Percentiles rank a stretch among this genome's conserved stretches.
Evolutionary conservation across 202 grass and related monocot genomes (phyloP).

Genomic region (Carex arenaria): DNA sequence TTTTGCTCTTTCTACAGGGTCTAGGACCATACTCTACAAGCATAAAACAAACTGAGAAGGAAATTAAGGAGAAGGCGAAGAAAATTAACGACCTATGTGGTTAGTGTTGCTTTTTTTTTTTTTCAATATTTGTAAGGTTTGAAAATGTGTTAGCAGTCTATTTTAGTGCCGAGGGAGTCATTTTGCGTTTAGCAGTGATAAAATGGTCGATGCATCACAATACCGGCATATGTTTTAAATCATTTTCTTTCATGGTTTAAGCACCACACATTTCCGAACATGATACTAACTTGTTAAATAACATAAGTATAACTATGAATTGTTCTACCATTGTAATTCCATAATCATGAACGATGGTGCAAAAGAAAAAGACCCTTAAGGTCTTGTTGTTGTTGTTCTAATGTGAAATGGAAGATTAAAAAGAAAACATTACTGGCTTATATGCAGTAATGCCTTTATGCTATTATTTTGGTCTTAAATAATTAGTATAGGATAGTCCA

Average conservation of each 20-base stretch:
- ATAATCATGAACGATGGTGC: not conserved
- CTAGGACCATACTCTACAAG: constrained; percentile 69
- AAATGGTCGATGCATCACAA: not conserved
- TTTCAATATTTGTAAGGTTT: not conserved
- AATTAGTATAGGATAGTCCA: not conserved
- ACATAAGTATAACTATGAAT: not conserved
- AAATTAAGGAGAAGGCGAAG: constrained; percentile 87
- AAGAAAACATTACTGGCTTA: not conserved
- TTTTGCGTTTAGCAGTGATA: not conserved
- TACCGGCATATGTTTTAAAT: not conserved
- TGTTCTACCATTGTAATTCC: not conserved
- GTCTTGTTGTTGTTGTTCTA: not conserved
- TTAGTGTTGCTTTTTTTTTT: constrained; percentile 23
- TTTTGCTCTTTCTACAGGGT: constrained; percentile 36
- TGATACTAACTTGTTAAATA: not conserved
- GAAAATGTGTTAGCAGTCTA: not conserved
- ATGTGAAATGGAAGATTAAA: not conserved
- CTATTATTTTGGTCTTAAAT: not conserved
- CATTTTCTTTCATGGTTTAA: not conserved
- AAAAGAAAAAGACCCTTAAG: not conserved
- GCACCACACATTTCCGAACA: not conserved
- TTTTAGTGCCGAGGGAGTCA: not conserved
- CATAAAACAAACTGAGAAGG: constrained; percentile 82
- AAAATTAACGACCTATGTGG: constrained; percentile 83
- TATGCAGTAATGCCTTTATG: not conserved